These are phyloP conservation scores for Leishmania gerbilli DNA, from an alignment of 208 protist species.

Conservation along the genomic window DNA sequence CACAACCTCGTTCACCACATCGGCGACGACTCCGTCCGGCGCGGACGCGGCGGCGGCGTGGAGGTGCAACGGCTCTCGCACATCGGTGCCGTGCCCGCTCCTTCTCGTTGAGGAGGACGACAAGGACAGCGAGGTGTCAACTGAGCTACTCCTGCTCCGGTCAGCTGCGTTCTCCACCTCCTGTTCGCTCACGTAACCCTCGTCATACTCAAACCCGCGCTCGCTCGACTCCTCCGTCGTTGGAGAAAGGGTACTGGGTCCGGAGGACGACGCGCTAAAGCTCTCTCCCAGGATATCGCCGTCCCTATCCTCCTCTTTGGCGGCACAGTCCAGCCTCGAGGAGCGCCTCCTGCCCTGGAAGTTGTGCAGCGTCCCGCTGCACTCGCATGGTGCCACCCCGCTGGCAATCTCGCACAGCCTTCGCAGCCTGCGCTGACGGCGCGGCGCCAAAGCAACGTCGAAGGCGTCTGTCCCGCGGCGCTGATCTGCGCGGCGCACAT, in stretches of 20 bases:
- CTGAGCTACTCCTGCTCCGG: not conserved
- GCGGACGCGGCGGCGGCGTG: not conserved
- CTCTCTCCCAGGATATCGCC: not conserved
- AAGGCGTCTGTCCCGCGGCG: conserved; percentile 12
- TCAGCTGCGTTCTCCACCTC: not conserved
- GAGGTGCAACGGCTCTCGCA: not conserved
- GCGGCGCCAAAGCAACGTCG: conserved; percentile 10
- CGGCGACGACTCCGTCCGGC: not conserved
- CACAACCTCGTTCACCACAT: not conserved
- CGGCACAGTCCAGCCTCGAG: not conserved
- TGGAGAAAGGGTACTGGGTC: not conserved
- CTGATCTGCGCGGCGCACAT: conserved; percentile 37
- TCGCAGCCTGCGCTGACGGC: conserved; percentile 15
- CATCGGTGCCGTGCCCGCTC: not conserved
- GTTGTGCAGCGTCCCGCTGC: no score
- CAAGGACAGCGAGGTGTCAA: not conserved
- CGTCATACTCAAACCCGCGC: conserved; percentile 28
- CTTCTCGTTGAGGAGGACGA: not conserved
- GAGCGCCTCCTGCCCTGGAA: not conserved
- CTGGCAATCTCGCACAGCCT: conserved; percentile 4
- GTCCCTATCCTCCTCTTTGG: not conserved
- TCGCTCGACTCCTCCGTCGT: conserved; percentile 25
- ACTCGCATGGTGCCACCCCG: not conserved
- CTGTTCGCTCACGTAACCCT: conserved; percentile 24
- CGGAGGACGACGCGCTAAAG: not conserved